Conservation (phyloP, 2,329 filamentous ascomycete species). For the Diaporthe velutina region DNA sequence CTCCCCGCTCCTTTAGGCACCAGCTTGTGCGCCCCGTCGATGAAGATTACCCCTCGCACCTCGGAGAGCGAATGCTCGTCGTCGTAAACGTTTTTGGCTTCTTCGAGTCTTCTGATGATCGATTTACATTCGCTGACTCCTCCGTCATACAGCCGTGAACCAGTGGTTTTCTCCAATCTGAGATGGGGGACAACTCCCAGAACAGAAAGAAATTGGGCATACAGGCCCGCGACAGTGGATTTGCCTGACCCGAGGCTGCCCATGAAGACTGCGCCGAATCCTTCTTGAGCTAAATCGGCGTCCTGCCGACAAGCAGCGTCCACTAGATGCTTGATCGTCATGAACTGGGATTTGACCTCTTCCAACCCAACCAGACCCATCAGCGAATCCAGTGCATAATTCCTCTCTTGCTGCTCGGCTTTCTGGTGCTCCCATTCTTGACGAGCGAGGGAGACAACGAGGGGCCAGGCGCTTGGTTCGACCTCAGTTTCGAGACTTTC, state of each 20-base stretch:
- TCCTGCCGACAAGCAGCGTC: neutral
- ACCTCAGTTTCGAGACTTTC: neutral
- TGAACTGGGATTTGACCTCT: neutral
- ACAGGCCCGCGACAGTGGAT: neutral
- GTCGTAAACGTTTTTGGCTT: accelerated
- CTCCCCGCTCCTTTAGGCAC: neutral
- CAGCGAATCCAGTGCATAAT: neutral
- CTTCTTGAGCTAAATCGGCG: neutral
- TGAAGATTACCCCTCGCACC: neutral
- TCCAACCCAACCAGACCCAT: neutral
- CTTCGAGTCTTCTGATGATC: neutral
- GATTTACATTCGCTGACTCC: neutral
- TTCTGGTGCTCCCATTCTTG: neutral
- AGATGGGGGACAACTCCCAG: neutral
- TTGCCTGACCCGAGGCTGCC: neutral
- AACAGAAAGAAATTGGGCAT: neutral
- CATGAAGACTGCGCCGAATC: neutral
- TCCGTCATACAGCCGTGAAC: neutral
- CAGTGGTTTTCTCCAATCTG: neutral
- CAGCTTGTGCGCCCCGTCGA: neutral
- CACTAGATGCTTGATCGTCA: neutral
- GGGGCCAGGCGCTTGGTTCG: neutral
- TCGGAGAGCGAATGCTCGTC: neutral
- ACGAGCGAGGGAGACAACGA: neutral
- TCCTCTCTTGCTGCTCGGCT: neutral